Base-by-base conservation (phyloP, 1,139 yeast genomes). In the Geotrichum bryndzae region DNA sequence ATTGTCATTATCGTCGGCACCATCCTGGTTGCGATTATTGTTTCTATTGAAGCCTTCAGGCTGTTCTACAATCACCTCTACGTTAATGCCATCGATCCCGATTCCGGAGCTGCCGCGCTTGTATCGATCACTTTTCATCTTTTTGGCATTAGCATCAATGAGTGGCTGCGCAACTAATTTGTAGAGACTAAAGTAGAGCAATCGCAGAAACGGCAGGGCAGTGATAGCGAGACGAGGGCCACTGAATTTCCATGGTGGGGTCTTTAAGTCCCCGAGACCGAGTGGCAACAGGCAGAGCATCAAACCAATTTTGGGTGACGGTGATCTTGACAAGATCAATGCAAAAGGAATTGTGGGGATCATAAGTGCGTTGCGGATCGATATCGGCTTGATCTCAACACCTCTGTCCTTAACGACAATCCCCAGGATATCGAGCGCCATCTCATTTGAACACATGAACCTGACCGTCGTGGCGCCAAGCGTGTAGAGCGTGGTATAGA, bases 391-490 rank as follows among this genome's bases (percentile, higher is more conserved):
- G 13, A 69, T 29, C 51, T 66, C 64, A 45, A 68, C 61, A 10
- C 67, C 66, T 8, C 63, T 48, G 10, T 62, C 62, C 29, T 65
- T 64, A 8, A 68, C 57, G 2, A 63, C 56, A 51, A 71, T 63
- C 8, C 73, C 74, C 54, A 71, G 66, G 33, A 68, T 61, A 13
- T 69, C 66, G 51, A 77, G 54, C 10, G 70, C 71, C 66, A 70
- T 66, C 29, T 70, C 72, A 4, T 71, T 66, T 6, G 74, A 71
- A 10, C 79, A 70, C 41, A 73, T 73, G 63, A 79, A 70, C 11
- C 80, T 56, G 22, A 71, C 66, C 0, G 73, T 63, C n/a, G 72
- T 68, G 8, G 73, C 68, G 0, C 82, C 82, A 2, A 72, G 56
- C 2, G 73, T 66, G 50, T 69, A 68, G 4, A 74, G 63, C 0